Conservation (phyloP, 179 eudicot genomes). For the Silene coronaria region DNA sequence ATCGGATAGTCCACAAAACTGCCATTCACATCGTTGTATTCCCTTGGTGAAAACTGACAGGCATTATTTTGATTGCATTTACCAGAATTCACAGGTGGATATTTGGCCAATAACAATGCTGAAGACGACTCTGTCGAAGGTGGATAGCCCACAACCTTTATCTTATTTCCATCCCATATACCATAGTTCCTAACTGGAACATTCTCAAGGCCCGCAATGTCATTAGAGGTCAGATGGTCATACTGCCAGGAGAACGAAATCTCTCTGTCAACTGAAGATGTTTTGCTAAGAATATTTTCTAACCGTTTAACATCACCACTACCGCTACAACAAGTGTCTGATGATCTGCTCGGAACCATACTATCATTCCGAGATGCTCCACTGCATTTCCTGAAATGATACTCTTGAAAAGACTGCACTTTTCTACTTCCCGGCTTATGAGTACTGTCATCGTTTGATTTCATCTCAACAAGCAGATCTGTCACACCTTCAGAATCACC, state of each 20-base stretch:
- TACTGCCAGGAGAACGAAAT: not conserved
- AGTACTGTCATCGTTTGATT: slow-evolving; percentile 25
- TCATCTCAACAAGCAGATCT: slow-evolving; percentile 33
- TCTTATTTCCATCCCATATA: slow-evolving; percentile 18
- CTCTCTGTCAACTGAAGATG: slow-evolving; percentile 8
- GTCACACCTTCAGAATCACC: slow-evolving; percentile 22
- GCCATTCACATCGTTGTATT: not conserved
- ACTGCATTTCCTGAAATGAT: slow-evolving; percentile 45
- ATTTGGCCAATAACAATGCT: slow-evolving; percentile 7
- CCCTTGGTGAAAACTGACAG: slow-evolving; percentile 9
- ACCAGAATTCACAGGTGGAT: slow-evolving; percentile 10
- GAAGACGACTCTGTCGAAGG: slow-evolving; percentile 7
- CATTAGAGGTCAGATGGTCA: not conserved
- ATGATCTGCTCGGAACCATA: slow-evolving; percentile 28
- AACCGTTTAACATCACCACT: slow-evolving; percentile 67
- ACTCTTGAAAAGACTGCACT: slow-evolving; percentile 27
- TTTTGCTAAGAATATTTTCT: slow-evolving; percentile 23
- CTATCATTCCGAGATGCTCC: slow-evolving; percentile 21
- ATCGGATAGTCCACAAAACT: not conserved
- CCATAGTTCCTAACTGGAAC: slow-evolving; percentile 18
- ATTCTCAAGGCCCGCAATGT: slow-evolving; percentile 12
- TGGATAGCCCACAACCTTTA: slow-evolving; percentile 15
- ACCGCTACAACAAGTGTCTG: slow-evolving; percentile 24
- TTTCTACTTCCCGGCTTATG: slow-evolving; percentile 19
- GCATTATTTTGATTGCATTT: slow-evolving; percentile 13